Evolutionary conservation across 371 early-diverging fungal species (phyloP), one percentile per base, ranked within the genome.

Genomic region (Syncephalastrum sp.): DNA sequence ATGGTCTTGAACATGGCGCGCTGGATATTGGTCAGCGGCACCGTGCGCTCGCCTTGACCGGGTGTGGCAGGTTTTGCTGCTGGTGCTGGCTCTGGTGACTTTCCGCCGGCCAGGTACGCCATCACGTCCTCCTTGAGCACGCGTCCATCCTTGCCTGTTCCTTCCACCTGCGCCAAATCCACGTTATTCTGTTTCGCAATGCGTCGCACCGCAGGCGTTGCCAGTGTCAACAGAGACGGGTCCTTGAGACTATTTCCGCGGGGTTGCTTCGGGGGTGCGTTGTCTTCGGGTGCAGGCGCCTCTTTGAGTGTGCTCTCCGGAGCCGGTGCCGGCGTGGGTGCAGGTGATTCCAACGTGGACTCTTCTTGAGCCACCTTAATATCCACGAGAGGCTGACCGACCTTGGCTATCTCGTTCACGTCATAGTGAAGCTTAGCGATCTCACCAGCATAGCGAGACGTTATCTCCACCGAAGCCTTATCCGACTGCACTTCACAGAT

Each of bases 381-480:
- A 66, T 96, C 95, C 16, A 97, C 93, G 47, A 98, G 79, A 7
- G 98, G 92, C 14, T 79, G 66, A n/a, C 98, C 98, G 8, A 97
- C 98, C 60, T 82, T 84, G 54, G 97, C 98, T 79, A 96, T 91
- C 33, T 91, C 94, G 60, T 95, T 94, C 14, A 86, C 82, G 24
- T 83, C 77, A 72, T 96, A 89, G 69, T 94, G 80, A 5, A 98
- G 76, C 62, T 88, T 86, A 21, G 65, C 70, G 25, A 98, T 75
- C n/a, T 79, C 84, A 43, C 98, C 98, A 53, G 94, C 87, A 66
- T 84, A 98, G 14, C 98, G 86, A 12, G 95, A 94, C 10, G 98
- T 92, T 72, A 98, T 97, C 69, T 98, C 97, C 15, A 96, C 98
- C 1, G 98, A 92, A 6, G 98, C 98, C 82, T 98, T 98, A 75